Evolutionary conservation across 2,329 filamentous ascomycete genomes (phyloP).

Genomic region (Aspergillus jensenii): DNA sequence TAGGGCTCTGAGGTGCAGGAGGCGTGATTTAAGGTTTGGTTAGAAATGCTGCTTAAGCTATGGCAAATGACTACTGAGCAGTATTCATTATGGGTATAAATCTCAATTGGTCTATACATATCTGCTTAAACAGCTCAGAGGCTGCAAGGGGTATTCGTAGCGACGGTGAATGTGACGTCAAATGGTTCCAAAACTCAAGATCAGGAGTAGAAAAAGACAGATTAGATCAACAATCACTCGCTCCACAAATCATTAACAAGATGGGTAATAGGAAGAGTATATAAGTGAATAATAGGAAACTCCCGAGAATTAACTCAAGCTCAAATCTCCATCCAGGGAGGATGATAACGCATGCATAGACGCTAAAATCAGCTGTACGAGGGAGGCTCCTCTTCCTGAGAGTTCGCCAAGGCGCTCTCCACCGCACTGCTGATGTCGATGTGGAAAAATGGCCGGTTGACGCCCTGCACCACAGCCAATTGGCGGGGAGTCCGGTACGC

Average conservation of each 20-base stretch:
- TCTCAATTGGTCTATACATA: constrained; percentile 17
- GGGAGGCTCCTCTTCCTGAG: constrained; percentile 47
- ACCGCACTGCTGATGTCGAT: constrained; percentile 86
- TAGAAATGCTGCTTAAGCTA: no score
- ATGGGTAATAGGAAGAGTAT: background rate
- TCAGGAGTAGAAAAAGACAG: background rate
- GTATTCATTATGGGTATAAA: background rate
- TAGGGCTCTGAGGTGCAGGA: no score
- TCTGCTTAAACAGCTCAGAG: background rate
- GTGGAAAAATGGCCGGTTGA: constrained; percentile 91
- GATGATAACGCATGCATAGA: background rate
- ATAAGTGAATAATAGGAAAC: background rate
- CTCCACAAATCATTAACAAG: background rate
- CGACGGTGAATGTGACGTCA: background rate
- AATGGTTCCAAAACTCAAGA: background rate
- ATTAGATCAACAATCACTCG: background rate
- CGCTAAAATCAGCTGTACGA: no score
- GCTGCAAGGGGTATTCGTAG: constrained; percentile 13
- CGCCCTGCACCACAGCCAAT: constrained; percentile 73
- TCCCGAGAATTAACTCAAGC: background rate
- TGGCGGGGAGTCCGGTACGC: constrained; percentile 41
- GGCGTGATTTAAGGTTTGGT: no score
- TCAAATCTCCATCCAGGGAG: background rate
- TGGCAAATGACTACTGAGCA: no score
- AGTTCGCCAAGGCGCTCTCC: constrained; percentile 81